A percentile compares a stretch with the other conserved stretches of the same genome.
phyloP scores from a whole-genome alignment of 345 rosid genomes.

The Rhodomyrtus tomentosa region DNA sequence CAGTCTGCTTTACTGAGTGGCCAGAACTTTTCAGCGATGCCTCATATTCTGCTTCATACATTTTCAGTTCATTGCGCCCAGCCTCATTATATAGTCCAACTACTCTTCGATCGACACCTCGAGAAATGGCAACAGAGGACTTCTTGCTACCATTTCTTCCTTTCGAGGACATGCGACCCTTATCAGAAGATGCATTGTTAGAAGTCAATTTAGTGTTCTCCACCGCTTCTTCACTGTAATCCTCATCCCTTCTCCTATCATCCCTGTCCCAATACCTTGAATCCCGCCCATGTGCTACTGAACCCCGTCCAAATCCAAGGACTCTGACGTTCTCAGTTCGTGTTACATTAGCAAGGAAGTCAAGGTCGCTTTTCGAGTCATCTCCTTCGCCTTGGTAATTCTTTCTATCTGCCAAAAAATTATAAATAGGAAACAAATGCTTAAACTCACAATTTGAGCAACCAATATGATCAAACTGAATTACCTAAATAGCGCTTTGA shows the following conservation, averaged over 20 bases:
- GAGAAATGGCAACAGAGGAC: slow-evolving; percentile 10
- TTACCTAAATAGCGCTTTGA: neutral
- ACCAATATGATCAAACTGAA: neutral
- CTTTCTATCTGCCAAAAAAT: slow-evolving; percentile 23
- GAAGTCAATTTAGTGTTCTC: slow-evolving; percentile 14
- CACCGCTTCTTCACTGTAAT: slow-evolving; percentile 57
- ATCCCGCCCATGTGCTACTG: slow-evolving; percentile 63
- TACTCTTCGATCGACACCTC: slow-evolving; percentile 26
- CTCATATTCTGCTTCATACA: slow-evolving; percentile 75
- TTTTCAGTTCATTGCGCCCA: slow-evolving; percentile 68
- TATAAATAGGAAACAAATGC: neutral
- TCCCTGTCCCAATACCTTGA: slow-evolving; percentile 94
- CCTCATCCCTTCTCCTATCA: slow-evolving; percentile 88
- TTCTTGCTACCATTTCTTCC: slow-evolving; percentile 16
- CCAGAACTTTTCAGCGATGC: slow-evolving; percentile 46
- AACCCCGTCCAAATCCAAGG: slow-evolving; percentile 66
- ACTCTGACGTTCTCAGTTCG: slow-evolving; percentile 38
- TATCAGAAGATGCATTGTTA: slow-evolving; percentile 13
- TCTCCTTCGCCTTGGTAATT: slow-evolving; percentile 20
- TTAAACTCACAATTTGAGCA: neutral
- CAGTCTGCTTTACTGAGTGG: slow-evolving; percentile 9
- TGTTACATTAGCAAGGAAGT: slow-evolving; percentile 83
- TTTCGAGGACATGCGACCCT: slow-evolving; percentile 7
- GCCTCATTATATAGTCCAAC: slow-evolving; percentile 80
- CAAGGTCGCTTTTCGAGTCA: slow-evolving; percentile 32